These are phyloP conservation scores for Xylariaceae sp. DNA, from an alignment of 2,329 filamentous ascomycete species.

Conservation along the genomic window DNA sequence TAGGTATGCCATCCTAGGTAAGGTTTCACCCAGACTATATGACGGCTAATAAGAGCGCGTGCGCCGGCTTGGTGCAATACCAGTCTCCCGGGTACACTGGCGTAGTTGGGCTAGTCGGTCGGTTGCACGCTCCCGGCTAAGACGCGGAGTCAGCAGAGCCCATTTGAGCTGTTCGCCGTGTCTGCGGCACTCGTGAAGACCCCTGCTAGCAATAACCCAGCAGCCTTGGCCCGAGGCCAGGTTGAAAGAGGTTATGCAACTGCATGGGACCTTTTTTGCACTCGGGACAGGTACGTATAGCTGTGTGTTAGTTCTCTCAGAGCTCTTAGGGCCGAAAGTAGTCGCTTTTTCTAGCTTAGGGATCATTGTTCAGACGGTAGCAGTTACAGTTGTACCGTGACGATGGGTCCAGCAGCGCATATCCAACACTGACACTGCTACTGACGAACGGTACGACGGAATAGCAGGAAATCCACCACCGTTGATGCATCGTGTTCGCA, in stretches of 20 bases:
- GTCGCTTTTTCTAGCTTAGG: no score
- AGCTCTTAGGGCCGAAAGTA: no score
- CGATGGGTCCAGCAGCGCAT: no score
- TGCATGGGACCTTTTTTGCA: conserved; percentile 40
- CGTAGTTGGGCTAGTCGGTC: no score
- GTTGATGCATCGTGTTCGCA: no score
- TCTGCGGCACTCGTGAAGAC: conserved; percentile 27
- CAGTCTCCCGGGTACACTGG: conserved; percentile 39
- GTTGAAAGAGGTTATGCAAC: conserved; percentile 25
- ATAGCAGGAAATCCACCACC: no score
- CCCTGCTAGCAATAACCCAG: conserved; percentile 25
- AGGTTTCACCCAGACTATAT: conserved; percentile 35
- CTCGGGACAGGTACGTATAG: conserved; percentile 29
- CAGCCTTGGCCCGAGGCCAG: conserved; percentile 22
- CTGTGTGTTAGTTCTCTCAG: no score
- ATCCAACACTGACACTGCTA: no score
- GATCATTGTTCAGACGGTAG: no score
- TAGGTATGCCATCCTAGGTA: conserved; percentile 23
- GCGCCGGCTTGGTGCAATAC: conserved; percentile 40
- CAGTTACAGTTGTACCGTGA: no score
- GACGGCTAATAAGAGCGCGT: conserved; percentile 39
- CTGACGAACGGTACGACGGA: no score
- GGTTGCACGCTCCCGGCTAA: conserved; percentile 25
- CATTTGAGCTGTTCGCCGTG: conserved; percentile 20
- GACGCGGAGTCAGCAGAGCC: conserved; percentile 29